Evolutionary conservation across 768 basidiomycete species (phyloP).

Genomic region (Amanita pallidorosea): DNA sequence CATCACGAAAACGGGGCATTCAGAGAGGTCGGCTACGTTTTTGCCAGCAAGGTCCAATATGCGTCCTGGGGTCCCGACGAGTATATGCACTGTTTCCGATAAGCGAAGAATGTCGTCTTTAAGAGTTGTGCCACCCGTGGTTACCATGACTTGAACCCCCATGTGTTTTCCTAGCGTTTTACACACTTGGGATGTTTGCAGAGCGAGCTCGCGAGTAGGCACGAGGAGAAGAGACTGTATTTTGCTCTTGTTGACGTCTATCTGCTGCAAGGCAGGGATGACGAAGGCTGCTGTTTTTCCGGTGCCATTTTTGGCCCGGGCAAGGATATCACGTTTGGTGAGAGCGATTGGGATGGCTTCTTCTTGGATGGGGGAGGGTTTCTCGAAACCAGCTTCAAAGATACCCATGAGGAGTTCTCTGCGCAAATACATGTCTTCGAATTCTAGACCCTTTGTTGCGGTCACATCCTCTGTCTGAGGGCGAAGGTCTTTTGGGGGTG

Average conservation of each 20-base stretch:
- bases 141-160: slow-evolving; percentile 96
- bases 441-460: slow-evolving; percentile 87
- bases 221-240: slow-evolving; percentile 96
- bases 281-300: slow-evolving; percentile 99
- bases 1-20: slow-evolving; percentile 97
- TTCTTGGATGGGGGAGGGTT: slow-evolving; percentile 97
- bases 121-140: slow-evolving; percentile 95
- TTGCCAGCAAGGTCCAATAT: slow-evolving; percentile 94
- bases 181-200: slow-evolving; percentile 98
- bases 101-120: slow-evolving; percentile 96
- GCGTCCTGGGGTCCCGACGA: slow-evolving; percentile 94
- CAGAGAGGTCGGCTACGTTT: slow-evolving; percentile 84
- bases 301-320: slow-evolving; percentile 93
- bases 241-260: slow-evolving; percentile 75
- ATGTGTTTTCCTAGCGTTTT: slow-evolving; percentile 96
- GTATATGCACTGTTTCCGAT: slow-evolving; percentile 83
- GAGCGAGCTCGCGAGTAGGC: slow-evolving; percentile 95
- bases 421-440: slow-evolving; percentile 87
- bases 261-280: slow-evolving; percentile 90
- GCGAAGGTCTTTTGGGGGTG: slow-evolving; percentile 83
- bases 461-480: slow-evolving; percentile 98
- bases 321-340: slow-evolving; percentile 87
- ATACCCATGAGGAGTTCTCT: slow-evolving; percentile 99
- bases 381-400: slow-evolving; percentile 96
- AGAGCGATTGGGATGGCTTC: slow-evolving; percentile 95